Percentiles rank a stretch among this genome's conserved stretches.
phyloP scores from a whole-genome alignment of 208 protist genomes.

The Leishmania aethiopica region DNA sequence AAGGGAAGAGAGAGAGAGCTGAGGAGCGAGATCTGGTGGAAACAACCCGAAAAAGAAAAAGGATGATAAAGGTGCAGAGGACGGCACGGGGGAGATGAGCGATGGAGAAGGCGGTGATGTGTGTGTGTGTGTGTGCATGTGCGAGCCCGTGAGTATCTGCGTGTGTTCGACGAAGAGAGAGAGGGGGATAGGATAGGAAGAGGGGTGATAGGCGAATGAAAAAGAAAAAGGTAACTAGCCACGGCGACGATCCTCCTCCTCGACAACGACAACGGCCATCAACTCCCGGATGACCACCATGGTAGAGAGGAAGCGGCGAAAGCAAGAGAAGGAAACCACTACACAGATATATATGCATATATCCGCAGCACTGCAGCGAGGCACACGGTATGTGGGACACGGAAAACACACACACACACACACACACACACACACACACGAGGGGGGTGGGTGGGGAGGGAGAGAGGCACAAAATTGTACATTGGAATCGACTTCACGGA shows the following conservation, averaged over 20 bases:
- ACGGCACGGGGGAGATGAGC: not conserved
- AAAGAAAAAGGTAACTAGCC: not conserved
- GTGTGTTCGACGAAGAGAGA: too few relatives aligned
- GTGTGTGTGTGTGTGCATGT: too few relatives aligned
- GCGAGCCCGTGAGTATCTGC: too few relatives aligned
- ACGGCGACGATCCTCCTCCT: not conserved
- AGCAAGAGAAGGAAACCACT: not conserved
- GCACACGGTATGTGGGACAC: too few relatives aligned
- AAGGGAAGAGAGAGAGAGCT: not conserved
- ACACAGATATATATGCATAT: not conserved
- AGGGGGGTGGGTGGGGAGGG: too few relatives aligned
- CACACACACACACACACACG: not conserved
- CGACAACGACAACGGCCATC: not conserved
- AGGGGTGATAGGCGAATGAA: too few relatives aligned
- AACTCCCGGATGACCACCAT: too few relatives aligned
- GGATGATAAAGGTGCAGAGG: not conserved
- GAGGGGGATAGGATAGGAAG: too few relatives aligned
- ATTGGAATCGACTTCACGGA: not conserved
- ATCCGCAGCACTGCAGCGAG: not conserved
- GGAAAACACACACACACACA: not conserved
- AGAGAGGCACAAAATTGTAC: not conserved
- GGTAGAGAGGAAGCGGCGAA: not conserved
- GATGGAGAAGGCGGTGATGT: not conserved
- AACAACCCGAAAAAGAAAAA: not conserved
- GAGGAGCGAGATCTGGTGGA: not conserved